Conservation (phyloP, 1,284 basidiomycete genomes). For the Trichosporon faecale region DNA sequence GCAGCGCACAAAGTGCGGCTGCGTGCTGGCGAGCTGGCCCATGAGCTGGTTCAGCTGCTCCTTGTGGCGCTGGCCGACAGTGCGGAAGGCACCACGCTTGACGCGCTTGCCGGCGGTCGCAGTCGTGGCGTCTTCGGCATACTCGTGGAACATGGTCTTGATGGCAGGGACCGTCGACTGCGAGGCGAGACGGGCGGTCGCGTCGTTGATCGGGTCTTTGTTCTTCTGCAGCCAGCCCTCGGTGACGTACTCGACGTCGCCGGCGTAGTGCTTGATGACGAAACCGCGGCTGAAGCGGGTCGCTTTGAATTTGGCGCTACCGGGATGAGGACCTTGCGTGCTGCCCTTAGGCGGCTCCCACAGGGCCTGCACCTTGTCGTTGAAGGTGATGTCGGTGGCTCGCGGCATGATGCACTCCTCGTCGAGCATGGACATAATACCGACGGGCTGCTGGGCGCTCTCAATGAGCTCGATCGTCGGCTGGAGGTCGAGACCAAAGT, state of each 20-base stretch:
- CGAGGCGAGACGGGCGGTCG: constrained; percentile 84
- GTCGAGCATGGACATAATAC: constrained; percentile 89
- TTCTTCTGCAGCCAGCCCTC: constrained; percentile 99
- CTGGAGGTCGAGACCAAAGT: constrained; percentile 96
- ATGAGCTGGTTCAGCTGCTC: constrained; percentile 92
- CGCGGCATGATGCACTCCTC: constrained; percentile 99
- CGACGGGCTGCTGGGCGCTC: constrained; percentile 62
- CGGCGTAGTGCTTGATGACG: constrained; percentile 94
- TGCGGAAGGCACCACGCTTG: constrained; percentile 96
- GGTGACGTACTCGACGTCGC: constrained; percentile 92
- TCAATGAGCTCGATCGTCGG: constrained; percentile 99
- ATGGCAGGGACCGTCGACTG: constrained; percentile 80
- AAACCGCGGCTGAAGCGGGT: constrained; percentile 92
- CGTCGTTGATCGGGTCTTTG: constrained; percentile 97
- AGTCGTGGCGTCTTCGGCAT: constrained; percentile 58
- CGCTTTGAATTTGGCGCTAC: constrained; percentile 77
- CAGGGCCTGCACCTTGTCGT: constrained; percentile 68
- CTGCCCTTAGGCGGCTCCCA: constrained; percentile 45
- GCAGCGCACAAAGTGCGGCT: constrained; percentile 97
- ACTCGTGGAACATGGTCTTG: constrained; percentile 80
- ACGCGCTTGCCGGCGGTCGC: constrained; percentile 64
- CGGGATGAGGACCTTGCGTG: constrained; percentile 57
- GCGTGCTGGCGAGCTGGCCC: constrained; percentile 85
- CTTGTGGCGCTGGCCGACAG: constrained; percentile 92
- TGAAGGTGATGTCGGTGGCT: constrained; percentile 92